phyloP scores from a whole-genome alignment of 2,329 filamentous ascomycete genomes.

The Biscogniauxia marginata region DNA sequence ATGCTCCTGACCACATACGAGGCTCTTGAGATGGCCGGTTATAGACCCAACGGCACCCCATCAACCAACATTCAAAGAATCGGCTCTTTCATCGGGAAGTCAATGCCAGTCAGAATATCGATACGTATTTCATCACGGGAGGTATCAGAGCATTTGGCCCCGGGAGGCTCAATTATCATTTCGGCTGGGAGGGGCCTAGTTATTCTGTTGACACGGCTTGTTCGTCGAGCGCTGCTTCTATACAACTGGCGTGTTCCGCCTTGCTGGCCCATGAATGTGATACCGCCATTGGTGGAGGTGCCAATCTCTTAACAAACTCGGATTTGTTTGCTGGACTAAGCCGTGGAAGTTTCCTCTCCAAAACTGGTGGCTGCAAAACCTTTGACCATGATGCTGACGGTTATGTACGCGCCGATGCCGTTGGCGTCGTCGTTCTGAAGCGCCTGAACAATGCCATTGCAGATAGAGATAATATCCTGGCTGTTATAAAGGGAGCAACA shows the following conservation, averaged over 20 bases:
- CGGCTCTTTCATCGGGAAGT: slow-evolving; percentile 43
- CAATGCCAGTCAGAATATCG: slow-evolving; percentile 60
- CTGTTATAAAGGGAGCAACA: slow-evolving; percentile 57
- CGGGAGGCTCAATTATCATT: slow-evolving; percentile 37
- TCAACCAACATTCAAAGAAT: slow-evolving; percentile 10
- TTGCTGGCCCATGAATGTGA: slow-evolving; percentile 63
- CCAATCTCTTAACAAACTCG: slow-evolving; percentile 44
- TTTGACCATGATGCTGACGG: slow-evolving; percentile 21
- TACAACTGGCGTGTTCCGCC: slow-evolving; percentile 48
- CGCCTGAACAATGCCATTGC: slow-evolving; percentile 18
- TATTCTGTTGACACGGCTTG: slow-evolving; percentile 32
- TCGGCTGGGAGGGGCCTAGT: slow-evolving; percentile 31
- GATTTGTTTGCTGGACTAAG: slow-evolving; percentile 62
- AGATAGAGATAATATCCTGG: slow-evolving; percentile 41
- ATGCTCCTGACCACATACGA: slow-evolving; percentile 65
- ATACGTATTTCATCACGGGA: slow-evolving; percentile 37
- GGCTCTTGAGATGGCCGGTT: slow-evolving; percentile 61
- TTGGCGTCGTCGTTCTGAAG: slow-evolving; percentile 21
- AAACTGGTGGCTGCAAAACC: slow-evolving; percentile 18
- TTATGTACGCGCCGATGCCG: slow-evolving; percentile 18
- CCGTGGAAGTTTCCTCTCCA: slow-evolving; percentile 53
- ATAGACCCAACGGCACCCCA: slow-evolving; percentile 12
- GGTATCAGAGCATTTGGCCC: slow-evolving; percentile 34
- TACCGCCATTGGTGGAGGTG: slow-evolving; percentile 46
- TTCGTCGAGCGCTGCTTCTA: slow-evolving; percentile 22